phyloP scores from a whole-genome alignment of 164 flowering plant genomes.

The Aristolochia fimbriata region DNA sequence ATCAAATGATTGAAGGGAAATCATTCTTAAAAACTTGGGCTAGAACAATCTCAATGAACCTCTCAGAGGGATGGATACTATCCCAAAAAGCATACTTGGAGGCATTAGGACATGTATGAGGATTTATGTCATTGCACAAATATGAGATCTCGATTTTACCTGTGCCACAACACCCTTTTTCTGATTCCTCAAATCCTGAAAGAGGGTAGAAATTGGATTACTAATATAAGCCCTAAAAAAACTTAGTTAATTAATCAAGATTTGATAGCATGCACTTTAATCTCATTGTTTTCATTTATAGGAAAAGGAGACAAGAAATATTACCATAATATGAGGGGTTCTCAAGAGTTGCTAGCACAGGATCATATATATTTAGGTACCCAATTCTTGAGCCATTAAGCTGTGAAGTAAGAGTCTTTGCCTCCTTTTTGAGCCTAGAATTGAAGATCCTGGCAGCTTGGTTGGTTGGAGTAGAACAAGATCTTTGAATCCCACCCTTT shows the following conservation, averaged over 20 bases:
- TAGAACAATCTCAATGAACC: neutral
- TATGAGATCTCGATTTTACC: slow-evolving; percentile 2
- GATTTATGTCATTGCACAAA: slow-evolving; percentile 3
- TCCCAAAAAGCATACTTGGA: slow-evolving; percentile 13
- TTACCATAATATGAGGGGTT: slow-evolving; percentile 3
- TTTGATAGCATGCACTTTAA: neutral
- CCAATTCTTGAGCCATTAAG: neutral
- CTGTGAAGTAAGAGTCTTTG: neutral
- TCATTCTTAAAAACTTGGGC: no score
- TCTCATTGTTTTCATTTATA: neutral
- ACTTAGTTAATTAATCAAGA: neutral
- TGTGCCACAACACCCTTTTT: slow-evolving; percentile 10
- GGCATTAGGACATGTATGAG: slow-evolving; percentile 5
- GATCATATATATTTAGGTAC: neutral
- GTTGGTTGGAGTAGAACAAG: neutral
- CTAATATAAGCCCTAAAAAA: neutral
- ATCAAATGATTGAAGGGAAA: no score
- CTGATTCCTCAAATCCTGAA: slow-evolving; percentile 10
- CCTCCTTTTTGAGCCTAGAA: neutral
- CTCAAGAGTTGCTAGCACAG: neutral
- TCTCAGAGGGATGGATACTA: slow-evolving; percentile 9
- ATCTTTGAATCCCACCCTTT: neutral
- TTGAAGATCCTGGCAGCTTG: neutral
- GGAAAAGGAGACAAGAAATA: neutral
- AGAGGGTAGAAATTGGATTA: neutral